A percentile compares a stretch with the other conserved stretches of the same genome.
Conservation (phyloP, 2,329 filamentous ascomycete species). For the Endoconidiophora laricicola region DNA sequence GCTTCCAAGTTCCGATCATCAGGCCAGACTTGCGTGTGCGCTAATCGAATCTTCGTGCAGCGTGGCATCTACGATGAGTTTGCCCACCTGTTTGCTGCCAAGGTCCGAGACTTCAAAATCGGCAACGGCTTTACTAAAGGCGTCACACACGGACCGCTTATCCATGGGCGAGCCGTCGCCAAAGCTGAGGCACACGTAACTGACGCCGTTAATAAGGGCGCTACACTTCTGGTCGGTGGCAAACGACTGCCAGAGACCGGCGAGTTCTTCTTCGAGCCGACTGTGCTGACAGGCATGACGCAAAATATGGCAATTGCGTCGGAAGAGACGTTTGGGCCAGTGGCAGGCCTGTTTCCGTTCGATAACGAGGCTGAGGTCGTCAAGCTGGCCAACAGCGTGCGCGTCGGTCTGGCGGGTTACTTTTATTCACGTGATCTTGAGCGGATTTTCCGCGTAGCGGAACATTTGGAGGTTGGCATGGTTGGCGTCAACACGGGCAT, state of each 20-base stretch:
- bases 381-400: constrained; percentile 58
- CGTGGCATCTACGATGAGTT: constrained; percentile 63
- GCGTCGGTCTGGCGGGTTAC: constrained; percentile 85
- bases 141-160: constrained; percentile 65
- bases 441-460: constrained; percentile 44
- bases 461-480: constrained; percentile 71
- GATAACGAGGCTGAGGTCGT: constrained; percentile 80
- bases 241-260: constrained; percentile 59
- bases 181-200: constrained; percentile 70
- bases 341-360: constrained; percentile 80
- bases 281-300: constrained; percentile 75
- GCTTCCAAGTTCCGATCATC: constrained; percentile 84
- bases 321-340: constrained; percentile 92
- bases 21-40: constrained; percentile 89
- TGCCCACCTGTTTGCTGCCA: constrained; percentile 48
- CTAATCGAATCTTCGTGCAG: constrained; percentile 71
- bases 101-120: constrained; percentile 58
- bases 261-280: constrained; percentile 75
- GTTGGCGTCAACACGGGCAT: constrained; percentile 67
- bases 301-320: constrained; percentile 65
- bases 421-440: constrained; percentile 61
- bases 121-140: constrained; percentile 55
- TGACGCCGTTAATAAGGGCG: constrained; percentile 66
- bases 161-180: constrained; percentile 64
- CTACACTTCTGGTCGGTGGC: constrained; percentile 57